Evolutionary conservation across 768 basidiomycete species (phyloP).

Genomic region (Lentinula lateritia): DNA sequence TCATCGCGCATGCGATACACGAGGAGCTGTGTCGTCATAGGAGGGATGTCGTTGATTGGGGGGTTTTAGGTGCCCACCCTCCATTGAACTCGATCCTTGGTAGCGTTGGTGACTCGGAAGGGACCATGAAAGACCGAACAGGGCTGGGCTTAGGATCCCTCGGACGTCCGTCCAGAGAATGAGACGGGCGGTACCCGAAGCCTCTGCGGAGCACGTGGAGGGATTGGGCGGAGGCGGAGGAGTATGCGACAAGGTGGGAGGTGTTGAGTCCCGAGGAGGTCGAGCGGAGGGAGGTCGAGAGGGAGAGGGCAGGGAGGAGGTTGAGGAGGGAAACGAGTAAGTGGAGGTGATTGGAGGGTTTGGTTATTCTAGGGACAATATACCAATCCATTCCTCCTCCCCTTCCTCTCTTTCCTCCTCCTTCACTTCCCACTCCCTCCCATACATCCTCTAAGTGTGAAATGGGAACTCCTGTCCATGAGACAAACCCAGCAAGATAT

Average conservation of each 20-base stretch:
- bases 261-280: conserved; percentile 87
- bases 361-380: no score
- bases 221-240: conserved; percentile 90
- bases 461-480: no score
- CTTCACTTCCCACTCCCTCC: no score
- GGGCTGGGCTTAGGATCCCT: conserved; percentile 76
- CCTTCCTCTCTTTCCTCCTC: no score
- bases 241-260: conserved; percentile 85
- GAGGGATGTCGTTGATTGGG: conserved; percentile 92
- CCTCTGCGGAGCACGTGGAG: conserved; percentile 85
- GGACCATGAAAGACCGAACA: conserved; percentile 70
- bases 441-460: no score
- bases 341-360: no score
- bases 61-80: conserved; percentile 62
- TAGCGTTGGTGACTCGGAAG: conserved; percentile 23
- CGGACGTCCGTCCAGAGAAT: conserved; percentile 47
- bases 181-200: conserved; percentile 75
- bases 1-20: conserved; percentile 90
- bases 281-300: conserved; percentile 82
- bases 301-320: conserved; percentile 75
- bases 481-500: no score
- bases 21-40: conserved; percentile 96
- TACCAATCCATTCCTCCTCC: no score
- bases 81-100: no score
- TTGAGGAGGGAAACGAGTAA: conserved; percentile 24